Percentiles rank a stretch among this genome's conserved stretches.
phyloP scores from a whole-genome alignment of 148 eudicot genomes.

The Rhododendron henanense region DNA sequence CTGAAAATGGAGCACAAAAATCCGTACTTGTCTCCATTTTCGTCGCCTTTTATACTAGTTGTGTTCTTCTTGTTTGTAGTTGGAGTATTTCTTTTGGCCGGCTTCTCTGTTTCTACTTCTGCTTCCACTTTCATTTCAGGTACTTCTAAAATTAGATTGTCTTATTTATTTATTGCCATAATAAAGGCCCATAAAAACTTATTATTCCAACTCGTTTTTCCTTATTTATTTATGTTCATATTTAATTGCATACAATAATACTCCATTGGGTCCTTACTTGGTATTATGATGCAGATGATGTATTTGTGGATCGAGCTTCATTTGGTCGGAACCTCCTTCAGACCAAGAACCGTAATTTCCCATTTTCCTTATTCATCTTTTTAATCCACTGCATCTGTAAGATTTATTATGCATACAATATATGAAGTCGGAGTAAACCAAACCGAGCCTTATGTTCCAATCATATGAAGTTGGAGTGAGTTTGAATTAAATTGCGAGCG shows the following conservation, averaged over 20 bases:
- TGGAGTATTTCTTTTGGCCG: neutral
- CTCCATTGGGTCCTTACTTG: neutral
- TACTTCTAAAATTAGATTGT: neutral
- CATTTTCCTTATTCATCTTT: neutral
- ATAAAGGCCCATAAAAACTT: too few relatives aligned
- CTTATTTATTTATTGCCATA: neutral
- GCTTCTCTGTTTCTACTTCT: conserved; percentile 18
- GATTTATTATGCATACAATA: too few relatives aligned
- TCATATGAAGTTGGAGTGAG: neutral
- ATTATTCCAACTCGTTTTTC: neutral
- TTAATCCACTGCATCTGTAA: neutral
- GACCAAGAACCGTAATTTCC: conserved; percentile 27
- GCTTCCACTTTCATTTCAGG: conserved; percentile 32
- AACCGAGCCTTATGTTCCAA: too few relatives aligned
- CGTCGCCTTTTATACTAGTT: neutral
- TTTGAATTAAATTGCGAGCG: neutral
- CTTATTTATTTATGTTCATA: neutral
- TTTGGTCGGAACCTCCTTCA: conserved; percentile 45
- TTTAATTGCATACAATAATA: neutral
- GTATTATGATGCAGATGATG: conserved; percentile 24
- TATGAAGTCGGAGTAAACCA: too few relatives aligned
- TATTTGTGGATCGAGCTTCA: conserved; percentile 26
- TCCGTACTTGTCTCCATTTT: neutral
- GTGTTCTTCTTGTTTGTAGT: neutral
- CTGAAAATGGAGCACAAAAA: conserved; percentile 1